These are phyloP conservation scores for Leishmania mexicana DNA, from an alignment of 208 protist species.

Conservation along the genomic window DNA sequence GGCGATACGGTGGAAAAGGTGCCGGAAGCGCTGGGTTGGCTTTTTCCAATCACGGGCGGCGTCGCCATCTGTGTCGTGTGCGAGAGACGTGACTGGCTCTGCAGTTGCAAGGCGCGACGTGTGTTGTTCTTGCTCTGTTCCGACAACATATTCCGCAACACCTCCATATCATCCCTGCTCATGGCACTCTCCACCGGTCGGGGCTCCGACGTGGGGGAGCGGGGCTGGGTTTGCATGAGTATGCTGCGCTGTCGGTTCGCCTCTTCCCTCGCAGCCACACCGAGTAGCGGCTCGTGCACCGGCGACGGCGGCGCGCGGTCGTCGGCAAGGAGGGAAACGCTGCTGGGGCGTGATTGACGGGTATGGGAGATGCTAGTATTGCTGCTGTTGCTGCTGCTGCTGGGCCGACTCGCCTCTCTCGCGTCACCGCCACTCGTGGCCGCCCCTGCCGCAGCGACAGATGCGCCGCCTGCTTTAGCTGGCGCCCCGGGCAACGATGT, in stretches of 20 bases:
- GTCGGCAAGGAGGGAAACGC: conserved; percentile 26
- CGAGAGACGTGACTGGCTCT: conserved; percentile 20
- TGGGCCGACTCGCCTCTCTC: background rate
- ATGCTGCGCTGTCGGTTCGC: conserved; percentile 28
- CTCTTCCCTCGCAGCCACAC: conserved; percentile 26
- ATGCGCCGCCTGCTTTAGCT: background rate
- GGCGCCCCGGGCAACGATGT: background rate
- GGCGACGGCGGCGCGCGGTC: conserved; percentile 23
- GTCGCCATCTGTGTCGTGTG: conserved; percentile 8
- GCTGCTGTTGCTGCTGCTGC: conserved; percentile 6
- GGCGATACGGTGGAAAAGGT: background rate
- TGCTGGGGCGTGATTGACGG: conserved; percentile 17
- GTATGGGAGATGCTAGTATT: conserved; percentile 4
- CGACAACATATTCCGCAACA: conserved; percentile 20
- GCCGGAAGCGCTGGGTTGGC: background rate
- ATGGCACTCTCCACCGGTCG: background rate
- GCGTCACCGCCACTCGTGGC: background rate
- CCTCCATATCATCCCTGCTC: background rate
- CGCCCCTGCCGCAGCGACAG: background rate
- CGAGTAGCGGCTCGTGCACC: conserved; percentile 34
- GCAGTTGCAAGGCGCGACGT: conserved; percentile 29
- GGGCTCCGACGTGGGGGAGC: background rate
- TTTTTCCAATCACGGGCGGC: background rate
- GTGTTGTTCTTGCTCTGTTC: conserved; percentile 43
- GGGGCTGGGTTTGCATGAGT: conserved; percentile 17